A percentile compares a stretch with the other conserved stretches of the same genome.
These are phyloP conservation scores for Nicotiana tomentosiformis DNA, from an alignment of 257 asterid genomes.

Conservation along the genomic window DNA sequence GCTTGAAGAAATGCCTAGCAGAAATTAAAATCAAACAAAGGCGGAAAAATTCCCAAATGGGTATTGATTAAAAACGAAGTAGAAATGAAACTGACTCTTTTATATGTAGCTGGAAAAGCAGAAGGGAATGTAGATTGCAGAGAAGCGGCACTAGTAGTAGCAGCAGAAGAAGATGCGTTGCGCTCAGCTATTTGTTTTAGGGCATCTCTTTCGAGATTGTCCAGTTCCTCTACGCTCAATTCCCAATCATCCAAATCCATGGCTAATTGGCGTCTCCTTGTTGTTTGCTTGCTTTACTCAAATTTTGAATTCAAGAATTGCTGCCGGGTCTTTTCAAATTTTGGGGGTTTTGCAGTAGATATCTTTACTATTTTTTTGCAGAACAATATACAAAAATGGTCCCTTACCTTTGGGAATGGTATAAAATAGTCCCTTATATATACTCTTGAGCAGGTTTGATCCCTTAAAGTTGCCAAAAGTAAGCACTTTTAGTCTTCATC, in stretches of 20 bases:
- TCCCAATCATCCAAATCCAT: slow-evolving; percentile 77
- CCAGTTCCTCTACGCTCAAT: slow-evolving; percentile 66
- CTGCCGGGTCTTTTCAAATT: not conserved
- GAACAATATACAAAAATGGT: not conserved
- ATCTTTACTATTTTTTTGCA: not conserved
- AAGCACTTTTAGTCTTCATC: no score
- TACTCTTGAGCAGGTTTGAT: no score
- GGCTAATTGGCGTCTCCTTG: not conserved
- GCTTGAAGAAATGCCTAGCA: not conserved
- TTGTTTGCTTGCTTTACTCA: not conserved
- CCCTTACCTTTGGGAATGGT: not conserved
- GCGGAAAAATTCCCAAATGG: not conserved
- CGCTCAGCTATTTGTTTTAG: slow-evolving; percentile 55
- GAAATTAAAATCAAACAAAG: not conserved
- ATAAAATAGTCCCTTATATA: no score
- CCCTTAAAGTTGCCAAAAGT: no score
- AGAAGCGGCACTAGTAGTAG: slow-evolving; percentile 22
- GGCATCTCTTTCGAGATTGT: slow-evolving; percentile 72
- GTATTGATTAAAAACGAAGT: not conserved
- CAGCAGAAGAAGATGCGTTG: slow-evolving; percentile 40
- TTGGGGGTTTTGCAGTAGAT: not conserved
- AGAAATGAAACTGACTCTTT: not conserved
- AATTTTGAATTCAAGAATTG: not conserved
- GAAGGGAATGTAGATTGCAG: not conserved
- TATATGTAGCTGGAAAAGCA: not conserved